Conservation (phyloP, 441 rosid genomes). For the Adansonia rubrostipa region DNA sequence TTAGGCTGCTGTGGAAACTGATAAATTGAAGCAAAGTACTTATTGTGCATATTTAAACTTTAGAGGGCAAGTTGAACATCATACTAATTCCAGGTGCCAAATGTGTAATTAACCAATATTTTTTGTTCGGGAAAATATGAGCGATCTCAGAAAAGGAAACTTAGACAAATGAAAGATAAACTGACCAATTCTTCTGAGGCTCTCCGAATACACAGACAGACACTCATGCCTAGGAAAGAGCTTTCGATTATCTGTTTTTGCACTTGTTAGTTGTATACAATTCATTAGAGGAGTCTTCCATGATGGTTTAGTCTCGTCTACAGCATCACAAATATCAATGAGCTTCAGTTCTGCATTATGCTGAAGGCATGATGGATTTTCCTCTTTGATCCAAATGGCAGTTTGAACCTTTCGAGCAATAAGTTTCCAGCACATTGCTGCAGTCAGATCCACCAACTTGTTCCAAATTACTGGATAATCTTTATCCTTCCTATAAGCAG, state of each 20-base stretch:
- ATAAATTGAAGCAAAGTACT: neutral
- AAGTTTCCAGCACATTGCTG: conserved; percentile 95
- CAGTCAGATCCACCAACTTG: conserved; percentile 68
- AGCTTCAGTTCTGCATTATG: conserved; percentile 62
- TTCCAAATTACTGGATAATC: conserved; percentile 84
- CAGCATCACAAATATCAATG: conserved; percentile 60
- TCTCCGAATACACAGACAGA: conserved; percentile 59
- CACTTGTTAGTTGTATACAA: conserved; percentile 56
- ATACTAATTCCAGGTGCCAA: neutral
- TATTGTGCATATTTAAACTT: neutral
- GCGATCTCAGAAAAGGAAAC: neutral
- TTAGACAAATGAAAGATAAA: conserved; percentile 17
- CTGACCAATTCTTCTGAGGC: conserved; percentile 65
- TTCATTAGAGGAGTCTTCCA: conserved; percentile 74
- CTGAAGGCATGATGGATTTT: conserved; percentile 60
- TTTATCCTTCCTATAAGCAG: conserved; percentile 81
- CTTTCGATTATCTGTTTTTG: conserved; percentile 39
- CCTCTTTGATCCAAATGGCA: conserved; percentile 87
- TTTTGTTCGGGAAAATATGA: neutral
- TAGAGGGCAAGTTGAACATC: neutral
- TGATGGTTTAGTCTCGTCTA: conserved; percentile 60
- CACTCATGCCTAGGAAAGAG: conserved; percentile 70
- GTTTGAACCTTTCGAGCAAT: conserved; percentile 81
- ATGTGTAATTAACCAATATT: neutral
- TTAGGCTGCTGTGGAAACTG: neutral